phyloP scores from a whole-genome alignment of 2,329 filamentous ascomycete genomes.

The Alternaria sp. region DNA sequence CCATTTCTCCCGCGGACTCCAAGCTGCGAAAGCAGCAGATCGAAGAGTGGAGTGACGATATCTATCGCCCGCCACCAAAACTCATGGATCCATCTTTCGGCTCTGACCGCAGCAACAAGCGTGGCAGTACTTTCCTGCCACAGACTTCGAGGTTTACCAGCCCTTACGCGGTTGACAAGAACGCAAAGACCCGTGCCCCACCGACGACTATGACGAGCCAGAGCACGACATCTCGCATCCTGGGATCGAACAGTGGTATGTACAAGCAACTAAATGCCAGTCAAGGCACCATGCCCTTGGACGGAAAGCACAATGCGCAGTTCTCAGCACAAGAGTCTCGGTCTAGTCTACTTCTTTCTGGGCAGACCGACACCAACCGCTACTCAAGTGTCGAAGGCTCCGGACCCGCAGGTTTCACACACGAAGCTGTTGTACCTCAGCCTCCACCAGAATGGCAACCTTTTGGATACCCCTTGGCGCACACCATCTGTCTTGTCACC shows the following conservation, averaged over 20 bases:
- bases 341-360: conserved; percentile 55
- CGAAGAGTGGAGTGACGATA: conserved; percentile 97
- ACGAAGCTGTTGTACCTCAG: conserved; percentile 94
- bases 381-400: conserved; percentile 71
- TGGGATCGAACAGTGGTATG: conserved; percentile 70
- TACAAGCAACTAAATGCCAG: conserved; percentile 71
- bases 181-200: conserved; percentile 60
- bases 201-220: conserved; percentile 98
- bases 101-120: conserved; percentile 77
- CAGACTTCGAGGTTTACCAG: conserved; percentile 95
- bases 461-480: conserved; percentile 92
- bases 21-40: conserved; percentile 92
- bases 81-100: conserved; percentile 74
- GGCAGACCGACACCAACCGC: conserved; percentile 53
- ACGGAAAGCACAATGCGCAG: conserved; percentile 38
- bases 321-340: conserved; percentile 46
- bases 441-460: conserved; percentile 97
- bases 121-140: conserved; percentile 83
- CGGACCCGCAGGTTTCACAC: conserved; percentile 92
- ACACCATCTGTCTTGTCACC: conserved; percentile 92
- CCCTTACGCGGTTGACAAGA: conserved; percentile 77
- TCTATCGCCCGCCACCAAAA: conserved; percentile 88
- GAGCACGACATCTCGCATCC: conserved; percentile 74
- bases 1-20: conserved; percentile 74
- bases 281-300: conserved; percentile 62